A percentile compares a stretch with the other conserved stretches of the same genome.
phyloP scores from a whole-genome alignment of 2,329 filamentous ascomycete species.

The Trichophyton schoenleinii region DNA sequence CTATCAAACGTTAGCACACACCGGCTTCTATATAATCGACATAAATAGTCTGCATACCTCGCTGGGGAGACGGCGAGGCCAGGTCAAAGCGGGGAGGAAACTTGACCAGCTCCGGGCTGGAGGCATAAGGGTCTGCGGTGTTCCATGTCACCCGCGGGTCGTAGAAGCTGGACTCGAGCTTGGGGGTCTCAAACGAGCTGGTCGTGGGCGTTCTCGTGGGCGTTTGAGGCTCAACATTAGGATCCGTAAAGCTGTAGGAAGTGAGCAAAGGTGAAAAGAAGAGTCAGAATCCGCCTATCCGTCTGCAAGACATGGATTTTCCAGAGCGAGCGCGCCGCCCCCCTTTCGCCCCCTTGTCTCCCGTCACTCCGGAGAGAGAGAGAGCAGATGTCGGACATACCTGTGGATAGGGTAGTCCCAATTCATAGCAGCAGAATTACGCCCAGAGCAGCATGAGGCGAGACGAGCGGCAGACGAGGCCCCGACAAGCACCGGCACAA shows the following conservation, averaged over 20 bases:
- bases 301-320: neutral
- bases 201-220: slow-evolving; percentile 35
- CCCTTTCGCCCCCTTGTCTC: too few species aligned
- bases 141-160: slow-evolving; percentile 36
- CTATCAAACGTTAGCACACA: neutral
- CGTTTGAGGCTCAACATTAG: slow-evolving; percentile 36
- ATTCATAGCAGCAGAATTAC: slow-evolving; percentile 34
- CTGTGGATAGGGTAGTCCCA: slow-evolving; percentile 36
- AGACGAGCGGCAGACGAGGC: slow-evolving; percentile 25
- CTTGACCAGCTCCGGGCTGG: slow-evolving; percentile 35
- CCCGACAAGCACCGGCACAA: slow-evolving; percentile 5
- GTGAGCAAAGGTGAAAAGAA: slow-evolving; percentile 6
- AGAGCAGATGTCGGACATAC: slow-evolving; percentile 20
- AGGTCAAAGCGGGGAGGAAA: slow-evolving; percentile 27
- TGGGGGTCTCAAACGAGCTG: slow-evolving; percentile 31
- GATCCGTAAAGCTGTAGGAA: slow-evolving; percentile 34
- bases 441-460: slow-evolving; percentile 28
- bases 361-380: too few species aligned
- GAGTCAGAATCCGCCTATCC: slow-evolving; percentile 9
- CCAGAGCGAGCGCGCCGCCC: too few species aligned
- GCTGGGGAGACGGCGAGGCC: slow-evolving; percentile 20
- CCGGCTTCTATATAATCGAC: too few species aligned
- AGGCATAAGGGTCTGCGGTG: slow-evolving; percentile 35
- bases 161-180: slow-evolving; percentile 36
- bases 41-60: neutral